phyloP scores from a whole-genome alignment of 2,329 filamentous ascomycete genomes.

The Fusarium coffeatum region DNA sequence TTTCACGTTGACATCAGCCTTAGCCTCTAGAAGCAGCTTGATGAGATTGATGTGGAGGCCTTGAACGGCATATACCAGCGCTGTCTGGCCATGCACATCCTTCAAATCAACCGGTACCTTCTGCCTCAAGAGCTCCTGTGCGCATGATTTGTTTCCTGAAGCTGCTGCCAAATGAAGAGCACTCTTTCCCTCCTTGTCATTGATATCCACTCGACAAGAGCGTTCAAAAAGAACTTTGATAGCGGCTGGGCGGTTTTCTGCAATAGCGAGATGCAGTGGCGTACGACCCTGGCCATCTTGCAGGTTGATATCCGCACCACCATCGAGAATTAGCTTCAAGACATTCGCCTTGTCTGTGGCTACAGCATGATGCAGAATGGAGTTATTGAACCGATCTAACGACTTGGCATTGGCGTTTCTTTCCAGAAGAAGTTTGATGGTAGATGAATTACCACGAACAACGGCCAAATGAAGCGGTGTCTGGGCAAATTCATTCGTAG shows the following conservation, averaged over 20 bases:
- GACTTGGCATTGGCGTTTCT: neutral
- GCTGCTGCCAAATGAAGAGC: neutral
- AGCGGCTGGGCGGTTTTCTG: neutral
- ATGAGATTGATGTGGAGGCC: neutral
- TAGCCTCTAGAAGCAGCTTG: neutral
- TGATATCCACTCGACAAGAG: neutral
- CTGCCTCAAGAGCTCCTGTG: neutral
- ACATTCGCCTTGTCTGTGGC: neutral
- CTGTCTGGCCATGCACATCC: neutral
- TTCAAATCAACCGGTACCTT: neutral
- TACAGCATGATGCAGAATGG: neutral
- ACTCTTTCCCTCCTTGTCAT: neutral
- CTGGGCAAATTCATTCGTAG: neutral
- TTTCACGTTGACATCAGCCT: neutral
- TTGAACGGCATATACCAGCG: constrained; percentile 1
- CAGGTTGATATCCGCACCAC: neutral
- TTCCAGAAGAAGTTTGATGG: constrained; percentile 3
- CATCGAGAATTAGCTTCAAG: constrained; percentile 3
- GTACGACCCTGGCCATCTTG: neutral
- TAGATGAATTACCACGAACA: neutral
- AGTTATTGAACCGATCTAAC: neutral
- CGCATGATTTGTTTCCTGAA: neutral
- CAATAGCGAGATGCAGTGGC: constrained; percentile 3
- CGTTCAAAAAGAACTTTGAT: constrained; percentile 4
- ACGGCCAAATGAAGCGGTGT: neutral